A percentile compares a stretch with the other conserved stretches of the same genome.
These are phyloP conservation scores for Coemansia sp. DNA, from an alignment of 192 early-diverging fungal genomes.

Conservation along the genomic window DNA sequence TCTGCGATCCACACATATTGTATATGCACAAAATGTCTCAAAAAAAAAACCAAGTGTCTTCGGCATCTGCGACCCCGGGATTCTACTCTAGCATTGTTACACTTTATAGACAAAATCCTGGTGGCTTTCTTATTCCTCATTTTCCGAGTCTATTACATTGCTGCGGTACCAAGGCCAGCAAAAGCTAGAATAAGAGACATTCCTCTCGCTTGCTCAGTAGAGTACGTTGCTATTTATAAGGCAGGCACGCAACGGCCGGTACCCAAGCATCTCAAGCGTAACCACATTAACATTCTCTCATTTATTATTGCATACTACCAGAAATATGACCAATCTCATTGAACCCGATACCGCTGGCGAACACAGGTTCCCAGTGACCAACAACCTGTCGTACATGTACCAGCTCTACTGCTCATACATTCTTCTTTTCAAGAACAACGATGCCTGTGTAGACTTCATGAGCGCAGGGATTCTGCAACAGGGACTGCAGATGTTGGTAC, in stretches of 20 bases:
- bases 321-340: not conserved
- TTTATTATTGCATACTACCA: not conserved
- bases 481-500: constrained; percentile 25
- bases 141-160: too few relatives aligned
- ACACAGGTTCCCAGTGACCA: constrained; percentile 30
- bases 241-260: not conserved
- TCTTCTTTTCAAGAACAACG: constrained; percentile 31
- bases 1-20: not conserved
- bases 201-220: too few relatives aligned
- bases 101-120: too few relatives aligned
- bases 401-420: constrained; percentile 55
- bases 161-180: too few relatives aligned
- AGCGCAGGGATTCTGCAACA: constrained; percentile 14
- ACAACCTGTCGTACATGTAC: constrained; percentile 50
- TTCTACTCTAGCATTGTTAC: too few relatives aligned
- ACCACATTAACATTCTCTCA: not conserved
- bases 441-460: constrained; percentile 18
- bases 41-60: too few relatives aligned
- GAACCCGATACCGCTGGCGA: constrained; percentile 8
- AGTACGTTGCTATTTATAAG: too few relatives aligned
- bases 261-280: not conserved
- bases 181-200: too few relatives aligned
- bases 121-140: too few relatives aligned
- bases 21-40: too few relatives aligned
- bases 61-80: too few relatives aligned